Percentiles rank a stretch among this genome's conserved stretches.
Conservation (phyloP, 176 grass and related monocot species). For the Avena insularis region DNA sequence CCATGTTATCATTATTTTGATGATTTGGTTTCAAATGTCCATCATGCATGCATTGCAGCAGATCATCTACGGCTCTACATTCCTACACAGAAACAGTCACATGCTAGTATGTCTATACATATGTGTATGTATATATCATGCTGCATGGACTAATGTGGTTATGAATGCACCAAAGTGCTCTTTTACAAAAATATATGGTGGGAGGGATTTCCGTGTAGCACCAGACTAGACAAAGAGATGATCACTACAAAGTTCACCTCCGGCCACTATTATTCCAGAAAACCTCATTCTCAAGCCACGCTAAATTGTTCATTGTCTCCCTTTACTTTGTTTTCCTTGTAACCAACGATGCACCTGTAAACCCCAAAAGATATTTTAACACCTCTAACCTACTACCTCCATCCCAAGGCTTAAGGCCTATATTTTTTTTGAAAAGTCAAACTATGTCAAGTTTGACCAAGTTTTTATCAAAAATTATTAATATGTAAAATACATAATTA, state of each 20-base stretch:
- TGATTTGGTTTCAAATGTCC: neutral
- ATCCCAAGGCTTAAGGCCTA: too few species aligned
- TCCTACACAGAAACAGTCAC: neutral
- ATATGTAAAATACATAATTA: too few species aligned
- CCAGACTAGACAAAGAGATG: neutral
- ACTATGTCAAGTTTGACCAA: too few species aligned
- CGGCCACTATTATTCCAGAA: constrained; percentile 20
- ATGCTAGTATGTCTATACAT: neutral
- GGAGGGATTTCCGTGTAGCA: neutral
- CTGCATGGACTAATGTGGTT: neutral
- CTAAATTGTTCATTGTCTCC: neutral
- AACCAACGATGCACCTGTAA: neutral
- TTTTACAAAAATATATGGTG: constrained; percentile 17
- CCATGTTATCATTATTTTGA: neutral
- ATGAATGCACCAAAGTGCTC: neutral
- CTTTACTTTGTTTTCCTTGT: constrained; percentile 14
- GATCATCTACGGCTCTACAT: neutral
- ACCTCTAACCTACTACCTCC: too few species aligned
- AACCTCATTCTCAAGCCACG: neutral
- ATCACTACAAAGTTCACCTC: constrained; percentile 25
- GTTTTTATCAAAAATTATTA: too few species aligned
- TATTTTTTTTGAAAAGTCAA: too few species aligned
- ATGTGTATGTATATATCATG: neutral
- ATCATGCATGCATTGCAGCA: neutral
- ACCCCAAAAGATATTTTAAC: neutral